Evolutionary conservation across 331 rosid species (phyloP), one percentile per base, ranked within the genome.

Genomic region (Erythrophleum ivorense): DNA sequence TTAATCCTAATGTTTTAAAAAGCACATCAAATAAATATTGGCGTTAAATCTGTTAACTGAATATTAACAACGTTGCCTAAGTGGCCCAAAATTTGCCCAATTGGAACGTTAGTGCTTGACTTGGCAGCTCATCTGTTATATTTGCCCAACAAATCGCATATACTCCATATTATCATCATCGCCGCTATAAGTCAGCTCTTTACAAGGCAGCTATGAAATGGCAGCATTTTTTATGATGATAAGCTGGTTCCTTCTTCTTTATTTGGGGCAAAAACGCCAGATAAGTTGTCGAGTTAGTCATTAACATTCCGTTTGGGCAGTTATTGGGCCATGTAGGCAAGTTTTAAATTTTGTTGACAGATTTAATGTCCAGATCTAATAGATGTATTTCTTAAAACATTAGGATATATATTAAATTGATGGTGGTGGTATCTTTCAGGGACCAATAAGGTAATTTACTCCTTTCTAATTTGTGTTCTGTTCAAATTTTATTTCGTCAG

Each of bases 401-500:
- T 57, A 9, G 19, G 63, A 50, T 18, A 18, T 54, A 54, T n/a
- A 54, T 7, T 18, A 54, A 18, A 18, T 6, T 21, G 15, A 59
- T 24, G 65, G 36, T 59, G 36, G 36, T 24, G 34, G 45, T 64
- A 34, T 64, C 70, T 34, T 64, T 15, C 13, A 1, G 19, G 21
- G 49, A 65, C 29, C 71, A 65, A 9, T 16, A 40, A 3, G 21
- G 33, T 16, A 19, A 7, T 24, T 31, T 31, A 31, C 14, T 41
- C 62, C 31, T 75, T 41, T 21, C 87, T 85, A 73, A 88, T 78
- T 34, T 76, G 59, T 70, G 69, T 53, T 71, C 76, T 43, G 2
- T 70, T 46, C 46, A 46, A 52, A 73, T 75, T 78, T 74, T 73
- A 6, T 80, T 74, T 82, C 50, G 72, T 19, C 91, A 93, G 97